These are phyloP conservation scores for Achaetomium macrosporum DNA, from an alignment of 2,329 filamentous ascomycete genomes.

Conservation along the genomic window DNA sequence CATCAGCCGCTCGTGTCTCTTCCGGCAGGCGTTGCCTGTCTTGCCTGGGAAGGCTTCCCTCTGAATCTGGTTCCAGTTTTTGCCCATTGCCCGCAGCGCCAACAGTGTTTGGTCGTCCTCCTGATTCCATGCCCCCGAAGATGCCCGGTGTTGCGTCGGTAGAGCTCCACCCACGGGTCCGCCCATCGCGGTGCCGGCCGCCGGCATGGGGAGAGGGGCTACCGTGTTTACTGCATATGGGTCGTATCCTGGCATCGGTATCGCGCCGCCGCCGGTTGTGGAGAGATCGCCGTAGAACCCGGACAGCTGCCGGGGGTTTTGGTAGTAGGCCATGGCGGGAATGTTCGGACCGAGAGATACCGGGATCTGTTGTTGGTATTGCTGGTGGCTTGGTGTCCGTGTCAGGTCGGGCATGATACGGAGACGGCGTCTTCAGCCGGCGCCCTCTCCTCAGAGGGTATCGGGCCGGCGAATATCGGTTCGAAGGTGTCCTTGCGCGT, in stretches of 20 bases:
- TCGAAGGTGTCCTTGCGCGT: neutral
- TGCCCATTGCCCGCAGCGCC: conserved; percentile 62
- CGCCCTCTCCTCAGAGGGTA: conserved; percentile 4
- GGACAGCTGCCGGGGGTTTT: conserved; percentile 23
- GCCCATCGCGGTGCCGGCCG: conserved; percentile 21
- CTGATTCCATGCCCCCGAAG: conserved; percentile 64
- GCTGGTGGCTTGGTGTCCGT: conserved; percentile 27
- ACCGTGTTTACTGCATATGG: conserved; percentile 33
- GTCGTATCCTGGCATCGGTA: conserved; percentile 29
- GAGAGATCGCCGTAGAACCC: conserved; percentile 31
- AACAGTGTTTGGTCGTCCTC: conserved; percentile 71
- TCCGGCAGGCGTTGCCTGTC: conserved; percentile 77
- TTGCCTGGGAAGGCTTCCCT: conserved; percentile 70
- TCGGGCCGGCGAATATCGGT: neutral
- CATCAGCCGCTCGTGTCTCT: conserved; percentile 79
- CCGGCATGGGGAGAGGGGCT: conserved; percentile 28
- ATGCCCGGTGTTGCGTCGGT: conserved; percentile 45
- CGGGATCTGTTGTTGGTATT: conserved; percentile 22
- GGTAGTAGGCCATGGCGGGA: conserved; percentile 32
- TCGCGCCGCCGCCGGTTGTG: conserved; percentile 22
- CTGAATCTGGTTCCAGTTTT: conserved; percentile 82
- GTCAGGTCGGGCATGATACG: conserved; percentile 29
- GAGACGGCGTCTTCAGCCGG: conserved; percentile 10
- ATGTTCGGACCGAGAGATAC: conserved; percentile 22
- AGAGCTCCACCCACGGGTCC: conserved; percentile 26